These are phyloP conservation scores for Cryptococcus neoformans DNA, from an alignment of 1,284 basidiomycete species.

Conservation along the genomic window DNA sequence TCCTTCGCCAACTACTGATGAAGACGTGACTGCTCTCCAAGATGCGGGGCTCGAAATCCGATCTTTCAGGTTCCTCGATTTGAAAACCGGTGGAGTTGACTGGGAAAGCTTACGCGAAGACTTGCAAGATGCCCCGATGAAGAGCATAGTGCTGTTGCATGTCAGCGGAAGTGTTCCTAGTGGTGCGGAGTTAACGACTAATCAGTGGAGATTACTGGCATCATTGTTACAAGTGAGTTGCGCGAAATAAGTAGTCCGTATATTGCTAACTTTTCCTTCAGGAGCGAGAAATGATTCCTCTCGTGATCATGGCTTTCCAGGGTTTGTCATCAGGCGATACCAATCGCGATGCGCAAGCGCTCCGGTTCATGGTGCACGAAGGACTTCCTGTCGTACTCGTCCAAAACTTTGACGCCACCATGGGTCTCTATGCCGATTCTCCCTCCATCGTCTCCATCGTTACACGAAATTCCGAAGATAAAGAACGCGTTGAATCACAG, in stretches of 20 bases:
- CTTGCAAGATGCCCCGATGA: conserved; percentile 53
- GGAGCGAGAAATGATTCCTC: conserved; percentile 41
- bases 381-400: conserved; percentile 44
- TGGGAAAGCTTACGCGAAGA: conserved; percentile 68
- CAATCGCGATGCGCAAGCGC: conserved; percentile 43
- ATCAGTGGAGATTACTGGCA: conserved; percentile 78
- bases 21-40: conserved; percentile 37
- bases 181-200: conserved; percentile 85
- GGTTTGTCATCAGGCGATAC: conserved; percentile 45
- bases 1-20: conserved; percentile 38
- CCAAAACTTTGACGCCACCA: conserved; percentile 47
- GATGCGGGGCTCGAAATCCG: conserved; percentile 44
- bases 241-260: neutral
- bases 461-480: conserved; percentile 31
- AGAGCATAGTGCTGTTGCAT: conserved; percentile 84
- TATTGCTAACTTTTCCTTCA: neutral
- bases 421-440: conserved; percentile 47
- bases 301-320: conserved; percentile 47
- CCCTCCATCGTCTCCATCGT: conserved; percentile 46
- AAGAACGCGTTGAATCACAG: conserved; percentile 41
- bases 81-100: conserved; percentile 83
- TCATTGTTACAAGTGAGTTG: conserved; percentile 33
- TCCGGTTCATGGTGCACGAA: conserved; percentile 48
- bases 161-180: conserved; percentile 97
- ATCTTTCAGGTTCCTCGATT: conserved; percentile 69